Percentiles rank a stretch among this genome's conserved stretches.
These are phyloP conservation scores for Naganishia sp. DNA, from an alignment of 1,284 basidiomycete species.

Conservation along the genomic window DNA sequence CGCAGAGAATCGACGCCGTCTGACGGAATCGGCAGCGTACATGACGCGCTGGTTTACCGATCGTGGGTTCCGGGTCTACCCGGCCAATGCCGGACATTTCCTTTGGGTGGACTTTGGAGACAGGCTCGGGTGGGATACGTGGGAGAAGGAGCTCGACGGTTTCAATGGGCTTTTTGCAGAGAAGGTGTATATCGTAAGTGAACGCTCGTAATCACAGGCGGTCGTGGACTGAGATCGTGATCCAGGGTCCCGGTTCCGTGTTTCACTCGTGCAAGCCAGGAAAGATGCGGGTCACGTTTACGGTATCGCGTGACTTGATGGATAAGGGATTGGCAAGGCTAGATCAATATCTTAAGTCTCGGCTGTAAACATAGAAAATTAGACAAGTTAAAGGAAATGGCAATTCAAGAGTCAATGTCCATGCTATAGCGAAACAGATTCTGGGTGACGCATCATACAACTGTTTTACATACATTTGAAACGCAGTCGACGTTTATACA, in stretches of 20 bases:
- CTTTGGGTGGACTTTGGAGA: conserved; percentile 49
- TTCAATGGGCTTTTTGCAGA: conserved; percentile 51
- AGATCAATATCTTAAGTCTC: conserved; percentile 7
- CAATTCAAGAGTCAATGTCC: not conserved
- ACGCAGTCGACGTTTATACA: not conserved
- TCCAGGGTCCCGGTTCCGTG: conserved; percentile 35
- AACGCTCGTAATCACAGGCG: not conserved
- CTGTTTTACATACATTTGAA: not conserved
- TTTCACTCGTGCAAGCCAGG: conserved; percentile 32
- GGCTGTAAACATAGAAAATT: not conserved
- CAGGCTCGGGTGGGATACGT: conserved; percentile 42
- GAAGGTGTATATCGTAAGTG: conserved; percentile 50
- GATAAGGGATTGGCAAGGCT: conserved; percentile 28
- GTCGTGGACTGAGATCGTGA: not conserved
- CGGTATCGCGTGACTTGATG: conserved; percentile 31
- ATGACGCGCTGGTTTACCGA: conserved; percentile 47
- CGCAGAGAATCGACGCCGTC: conserved; percentile 41
- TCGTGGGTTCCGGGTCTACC: conserved; percentile 46
- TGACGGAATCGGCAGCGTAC: conserved; percentile 47
- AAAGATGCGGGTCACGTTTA: conserved; percentile 33
- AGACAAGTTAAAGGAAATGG: not conserved
- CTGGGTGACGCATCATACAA: not conserved
- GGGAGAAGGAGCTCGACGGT: conserved; percentile 46
- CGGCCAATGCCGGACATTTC: conserved; percentile 52
- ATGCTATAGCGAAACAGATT: not conserved